Conservation (phyloP, 2,329 filamentous ascomycete species). For the Cercospora janseana region DNA sequence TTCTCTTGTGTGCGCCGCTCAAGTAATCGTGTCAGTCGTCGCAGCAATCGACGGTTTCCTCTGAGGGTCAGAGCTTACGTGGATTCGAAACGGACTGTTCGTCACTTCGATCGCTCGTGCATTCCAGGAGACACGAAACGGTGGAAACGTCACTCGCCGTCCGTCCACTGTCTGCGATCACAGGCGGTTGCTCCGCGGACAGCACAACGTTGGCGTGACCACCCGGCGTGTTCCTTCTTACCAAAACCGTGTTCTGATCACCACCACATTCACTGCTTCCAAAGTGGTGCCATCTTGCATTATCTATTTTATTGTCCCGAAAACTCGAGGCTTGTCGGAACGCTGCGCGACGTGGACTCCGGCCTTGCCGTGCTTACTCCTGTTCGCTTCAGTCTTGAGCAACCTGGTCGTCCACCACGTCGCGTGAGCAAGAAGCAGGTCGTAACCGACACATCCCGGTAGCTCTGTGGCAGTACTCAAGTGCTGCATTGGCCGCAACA, state of each 20-base stretch:
- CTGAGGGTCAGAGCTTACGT: conserved; percentile 9
- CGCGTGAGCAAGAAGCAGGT: conserved; percentile 15
- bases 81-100: conserved; percentile 10
- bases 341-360: conserved; percentile 1
- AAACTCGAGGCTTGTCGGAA: too few relatives aligned
- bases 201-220: too few relatives aligned
- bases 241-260: too few relatives aligned
- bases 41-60: too few relatives aligned
- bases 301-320: conserved; percentile 7
- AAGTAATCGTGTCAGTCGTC: too few relatives aligned
- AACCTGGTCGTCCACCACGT: conserved; percentile 11
- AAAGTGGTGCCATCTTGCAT: too few relatives aligned
- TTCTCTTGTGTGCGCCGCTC: too few relatives aligned
- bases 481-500: background rate
- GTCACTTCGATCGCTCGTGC: conserved; percentile 6
- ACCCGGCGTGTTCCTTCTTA: too few relatives aligned
- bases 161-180: too few relatives aligned
- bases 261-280: too few relatives aligned
- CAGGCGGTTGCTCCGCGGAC: too few relatives aligned
- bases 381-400: background rate
- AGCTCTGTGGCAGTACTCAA: conserved; percentile 2
- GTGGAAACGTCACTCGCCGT: conserved; percentile 3
- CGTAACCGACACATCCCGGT: conserved; percentile 2
- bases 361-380: conserved; percentile 8
- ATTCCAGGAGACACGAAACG: conserved; percentile 12